Percentiles rank a stretch among this genome's conserved stretches.
phyloP scores from a whole-genome alignment of 2,329 filamentous ascomycete species.

The Leptographium procerum region DNA sequence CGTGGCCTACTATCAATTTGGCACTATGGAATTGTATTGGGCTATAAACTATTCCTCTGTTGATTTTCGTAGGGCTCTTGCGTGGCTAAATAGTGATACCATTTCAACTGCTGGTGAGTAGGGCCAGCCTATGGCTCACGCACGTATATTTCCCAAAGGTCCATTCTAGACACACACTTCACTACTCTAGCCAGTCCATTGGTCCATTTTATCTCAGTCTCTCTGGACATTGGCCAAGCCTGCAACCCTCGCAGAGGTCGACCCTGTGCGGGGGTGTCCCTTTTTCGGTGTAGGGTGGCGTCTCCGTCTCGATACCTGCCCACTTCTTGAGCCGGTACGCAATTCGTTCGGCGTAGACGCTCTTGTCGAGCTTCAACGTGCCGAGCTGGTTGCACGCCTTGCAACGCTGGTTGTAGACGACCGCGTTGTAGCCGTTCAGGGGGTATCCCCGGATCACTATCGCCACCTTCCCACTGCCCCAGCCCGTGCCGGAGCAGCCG shows the following conservation, averaged over 20 bases:
- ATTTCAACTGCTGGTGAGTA: too few species aligned
- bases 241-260: slow-evolving; percentile 25
- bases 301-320: slow-evolving; percentile 17
- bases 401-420: slow-evolving; percentile 27
- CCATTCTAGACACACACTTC: neutral
- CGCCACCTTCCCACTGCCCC: slow-evolving; percentile 23
- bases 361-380: slow-evolving; percentile 16
- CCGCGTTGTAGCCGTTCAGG: slow-evolving; percentile 21
- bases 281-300: neutral
- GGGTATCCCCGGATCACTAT: slow-evolving; percentile 23
- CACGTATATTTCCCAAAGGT: too few species aligned
- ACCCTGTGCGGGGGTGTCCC: slow-evolving; percentile 15
- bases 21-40: too few species aligned
- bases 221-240: slow-evolving; percentile 17
- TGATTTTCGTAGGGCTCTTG: too few species aligned
- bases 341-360: slow-evolving; percentile 23
- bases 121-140: too few species aligned
- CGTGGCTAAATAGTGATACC: too few species aligned
- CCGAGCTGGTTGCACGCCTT: slow-evolving; percentile 18
- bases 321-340: slow-evolving; percentile 26
- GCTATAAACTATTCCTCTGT: too few species aligned
- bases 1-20: too few species aligned
- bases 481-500: slow-evolving; percentile 14
- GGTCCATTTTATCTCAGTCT: too few species aligned
- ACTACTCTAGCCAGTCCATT: neutral